Evolutionary conservation across 2,329 filamentous ascomycete genomes (phyloP), one percentile per base, ranked within the genome.

Genomic region (Cadophora luteo-olivacea): DNA sequence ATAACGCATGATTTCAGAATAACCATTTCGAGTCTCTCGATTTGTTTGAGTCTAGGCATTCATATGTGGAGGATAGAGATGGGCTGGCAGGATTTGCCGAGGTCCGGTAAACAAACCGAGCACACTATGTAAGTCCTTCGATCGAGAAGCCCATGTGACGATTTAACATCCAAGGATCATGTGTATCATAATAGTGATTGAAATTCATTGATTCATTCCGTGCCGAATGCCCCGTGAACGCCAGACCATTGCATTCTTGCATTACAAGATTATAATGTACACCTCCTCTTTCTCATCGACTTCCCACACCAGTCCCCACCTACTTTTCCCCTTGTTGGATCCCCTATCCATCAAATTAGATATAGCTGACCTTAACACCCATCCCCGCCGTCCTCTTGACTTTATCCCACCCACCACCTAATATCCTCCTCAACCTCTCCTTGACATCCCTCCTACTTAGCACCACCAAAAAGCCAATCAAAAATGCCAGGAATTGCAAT

Each of bases 321-420:
- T 4, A 48, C 38, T 33, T n/a, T n/a, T 45, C 38, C 38, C 38
- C 38, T n/a, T n/a, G n/a, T n/a, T n/a, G n/a, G n/a, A n/a, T n/a
- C n/a, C n/a, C n/a, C n/a, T n/a, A n/a, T n/a, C n/a, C n/a, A n/a
- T n/a, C n/a, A n/a, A n/a, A 45, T 84, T 81, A 98, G 69, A 99
- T 97, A 82, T 98, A 98, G 79, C 92, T 97, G 76, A 98, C 94
- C 83, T 97, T 98, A 72, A 97, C 92, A 1, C 95, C 96, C 95
- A 98, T 98, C 1, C 94, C 94, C 4, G 95, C 90, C 0, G 96
- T 77, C 62, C 68, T 65, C 61, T 66, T 70, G 0, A 78, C 68
- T 52, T 75, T 75, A 19, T 12, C 86, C 93, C 93, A 97, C 11
- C 89, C 89, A 33, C 86, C 83, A 49, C 86, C 87, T 54, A 97